phyloP scores from a whole-genome alignment of 352 stramenopile species.

The Thraustotheca clavata region DNA sequence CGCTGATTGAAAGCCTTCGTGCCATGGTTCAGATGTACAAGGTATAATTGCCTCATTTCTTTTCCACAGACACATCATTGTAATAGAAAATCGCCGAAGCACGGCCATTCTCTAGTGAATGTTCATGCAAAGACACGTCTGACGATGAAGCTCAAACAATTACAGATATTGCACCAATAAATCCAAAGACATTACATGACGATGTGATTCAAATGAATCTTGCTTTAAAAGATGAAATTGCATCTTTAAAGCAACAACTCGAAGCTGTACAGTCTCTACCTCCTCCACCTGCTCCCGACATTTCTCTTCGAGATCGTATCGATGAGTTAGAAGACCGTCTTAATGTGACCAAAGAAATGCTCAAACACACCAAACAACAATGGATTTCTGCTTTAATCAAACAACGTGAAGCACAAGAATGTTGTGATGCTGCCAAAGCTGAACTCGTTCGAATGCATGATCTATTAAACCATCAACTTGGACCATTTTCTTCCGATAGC shows the following conservation, averaged over 20 bases:
- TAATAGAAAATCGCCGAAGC: slow-evolving; percentile 49
- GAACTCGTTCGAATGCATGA: slow-evolving; percentile 42
- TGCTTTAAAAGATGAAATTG: slow-evolving; percentile 3
- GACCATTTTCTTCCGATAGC: neutral
- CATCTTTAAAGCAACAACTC: slow-evolving; percentile 4
- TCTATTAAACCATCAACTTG: slow-evolving; percentile 40
- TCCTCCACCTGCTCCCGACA: neutral
- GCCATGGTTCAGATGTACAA: slow-evolving; percentile 65
- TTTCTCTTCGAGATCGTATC: neutral
- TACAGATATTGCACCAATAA: neutral
- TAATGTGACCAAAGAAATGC: slow-evolving; percentile 36
- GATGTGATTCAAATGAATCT: slow-evolving; percentile 13
- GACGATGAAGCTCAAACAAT: slow-evolving; percentile 22
- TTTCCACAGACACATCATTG: neutral
- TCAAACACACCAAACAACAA: slow-evolving; percentile 54
- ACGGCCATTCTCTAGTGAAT: slow-evolving; percentile 33
- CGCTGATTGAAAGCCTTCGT: slow-evolving; percentile 52
- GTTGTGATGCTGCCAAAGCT: slow-evolving; percentile 37
- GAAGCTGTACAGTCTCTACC: neutral
- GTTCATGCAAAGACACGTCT: slow-evolving; percentile 21
- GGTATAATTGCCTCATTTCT: slow-evolving; percentile 11
- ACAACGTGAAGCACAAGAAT: slow-evolving; percentile 54
- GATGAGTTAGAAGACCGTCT: slow-evolving; percentile 1
- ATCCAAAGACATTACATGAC: neutral
- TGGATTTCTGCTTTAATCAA: slow-evolving; percentile 51